A percentile compares a stretch with the other conserved stretches of the same genome.
Conservation (phyloP, 2,329 filamentous ascomycete species). For the Tolypocladium capitatum region DNA sequence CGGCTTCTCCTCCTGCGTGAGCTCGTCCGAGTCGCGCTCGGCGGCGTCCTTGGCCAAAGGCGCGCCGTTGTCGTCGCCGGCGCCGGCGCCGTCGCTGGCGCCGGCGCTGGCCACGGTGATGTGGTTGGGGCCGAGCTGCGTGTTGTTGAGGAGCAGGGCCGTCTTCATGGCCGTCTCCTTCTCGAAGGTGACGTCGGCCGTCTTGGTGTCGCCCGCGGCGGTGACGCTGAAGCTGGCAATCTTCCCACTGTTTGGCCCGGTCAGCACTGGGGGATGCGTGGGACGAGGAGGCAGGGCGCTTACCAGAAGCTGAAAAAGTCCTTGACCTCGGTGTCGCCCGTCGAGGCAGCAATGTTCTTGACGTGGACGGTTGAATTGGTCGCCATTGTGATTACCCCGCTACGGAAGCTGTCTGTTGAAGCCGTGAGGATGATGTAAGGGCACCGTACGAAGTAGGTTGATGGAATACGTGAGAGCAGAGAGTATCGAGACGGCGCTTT, state of each 20-base stretch:
- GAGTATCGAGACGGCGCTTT: not conserved
- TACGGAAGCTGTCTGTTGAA: not conserved
- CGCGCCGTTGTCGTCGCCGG: conserved; percentile 49
- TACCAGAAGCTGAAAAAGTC: conserved; percentile 98
- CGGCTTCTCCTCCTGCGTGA: conserved; percentile 94
- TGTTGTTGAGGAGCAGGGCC: conserved; percentile 92
- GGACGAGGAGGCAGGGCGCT: conserved; percentile 11
- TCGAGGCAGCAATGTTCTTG: conserved; percentile 72
- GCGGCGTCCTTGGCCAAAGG: conserved; percentile 39
- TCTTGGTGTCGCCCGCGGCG: conserved; percentile 54
- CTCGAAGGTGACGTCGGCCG: conserved; percentile 89
- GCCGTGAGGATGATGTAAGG: not conserved
- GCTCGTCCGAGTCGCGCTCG: conserved; percentile 50
- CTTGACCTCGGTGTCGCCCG: conserved; percentile 78
- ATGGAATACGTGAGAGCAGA: not conserved
- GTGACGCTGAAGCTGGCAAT: conserved; percentile 73
- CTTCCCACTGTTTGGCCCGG: conserved; percentile 55
- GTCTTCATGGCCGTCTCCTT: conserved; percentile 96
- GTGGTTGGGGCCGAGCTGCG: conserved; percentile 76
- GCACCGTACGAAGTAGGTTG: not conserved
- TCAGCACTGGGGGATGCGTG: not conserved
- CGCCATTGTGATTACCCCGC: conserved; percentile 5
- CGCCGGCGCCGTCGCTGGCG: conserved; percentile 55
- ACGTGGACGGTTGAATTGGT: conserved; percentile 49
- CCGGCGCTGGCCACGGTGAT: conserved; percentile 61